Conservation (phyloP, 495 filamentous ascomycete genomes). For the Hyphodiscus hymeniophilus region DNA sequence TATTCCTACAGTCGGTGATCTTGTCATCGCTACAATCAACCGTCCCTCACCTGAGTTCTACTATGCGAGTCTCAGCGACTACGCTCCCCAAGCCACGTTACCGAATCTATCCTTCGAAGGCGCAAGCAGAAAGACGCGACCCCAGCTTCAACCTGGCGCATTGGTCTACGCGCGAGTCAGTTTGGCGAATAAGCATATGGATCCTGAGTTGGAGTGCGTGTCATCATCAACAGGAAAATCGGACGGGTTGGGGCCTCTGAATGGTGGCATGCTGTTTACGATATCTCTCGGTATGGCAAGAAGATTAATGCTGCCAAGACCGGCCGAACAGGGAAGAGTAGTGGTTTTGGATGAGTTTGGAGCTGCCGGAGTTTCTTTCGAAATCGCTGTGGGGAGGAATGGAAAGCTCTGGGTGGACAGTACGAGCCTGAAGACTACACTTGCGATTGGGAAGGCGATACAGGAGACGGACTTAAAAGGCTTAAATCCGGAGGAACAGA, state of each 20-base stretch:
- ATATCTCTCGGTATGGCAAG: constrained; percentile 74
- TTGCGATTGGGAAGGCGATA: constrained; percentile 75
- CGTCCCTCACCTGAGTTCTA: constrained; percentile 68
- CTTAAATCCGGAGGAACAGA: constrained; percentile 65
- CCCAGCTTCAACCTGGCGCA: constrained; percentile 61
- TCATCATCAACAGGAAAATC: constrained; percentile 78
- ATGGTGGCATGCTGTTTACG: constrained; percentile 79
- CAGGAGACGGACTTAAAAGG: constrained; percentile 62
- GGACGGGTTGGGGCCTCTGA: constrained; percentile 80
- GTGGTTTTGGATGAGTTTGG: constrained; percentile 81
- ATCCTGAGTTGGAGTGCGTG: constrained; percentile 85
- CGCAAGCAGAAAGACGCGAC: constrained; percentile 86
- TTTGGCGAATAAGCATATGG: constrained; percentile 68
- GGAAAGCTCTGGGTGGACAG: constrained; percentile 86
- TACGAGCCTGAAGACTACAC: constrained; percentile 54
- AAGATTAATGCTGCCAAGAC: constrained; percentile 58
- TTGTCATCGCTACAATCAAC: constrained; percentile 77
- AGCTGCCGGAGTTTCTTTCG: constrained; percentile 68
- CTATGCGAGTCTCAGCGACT: constrained; percentile 48
- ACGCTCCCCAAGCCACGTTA: constrained; percentile 66
- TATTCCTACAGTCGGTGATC: constrained; percentile 64
- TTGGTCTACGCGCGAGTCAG: constrained; percentile 81
- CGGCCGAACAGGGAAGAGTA: constrained; percentile 55
- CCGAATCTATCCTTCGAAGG: constrained; percentile 86
- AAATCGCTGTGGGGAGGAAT: constrained; percentile 91